Percentiles rank a stretch among this genome's conserved stretches.
Conservation (phyloP, 495 filamentous ascomycete genomes). For the Hyaloscypha variabilis region DNA sequence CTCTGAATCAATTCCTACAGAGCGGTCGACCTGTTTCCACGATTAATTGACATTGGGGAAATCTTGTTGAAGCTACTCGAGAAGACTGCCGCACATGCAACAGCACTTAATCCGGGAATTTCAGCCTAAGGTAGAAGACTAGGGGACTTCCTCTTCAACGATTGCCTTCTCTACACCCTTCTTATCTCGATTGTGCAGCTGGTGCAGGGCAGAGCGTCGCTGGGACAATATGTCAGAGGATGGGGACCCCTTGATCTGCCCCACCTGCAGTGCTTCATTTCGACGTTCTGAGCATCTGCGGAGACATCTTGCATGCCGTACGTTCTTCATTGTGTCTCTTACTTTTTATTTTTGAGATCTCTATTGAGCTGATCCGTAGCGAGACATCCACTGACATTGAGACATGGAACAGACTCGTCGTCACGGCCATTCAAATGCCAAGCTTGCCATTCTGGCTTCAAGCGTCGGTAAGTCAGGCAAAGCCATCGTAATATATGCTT, state of each 20-base stretch:
- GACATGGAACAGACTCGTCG: neutral
- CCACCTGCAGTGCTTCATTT: neutral
- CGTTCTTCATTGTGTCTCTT: neutral
- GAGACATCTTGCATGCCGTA: neutral
- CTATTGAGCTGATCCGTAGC: too few species aligned
- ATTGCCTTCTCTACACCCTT: too few species aligned
- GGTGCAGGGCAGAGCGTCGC: too few species aligned
- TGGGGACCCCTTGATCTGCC: neutral
- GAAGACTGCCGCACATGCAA: too few species aligned
- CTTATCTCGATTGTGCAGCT: too few species aligned
- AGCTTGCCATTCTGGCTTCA: slow-evolving; percentile 12
- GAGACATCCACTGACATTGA: neutral
- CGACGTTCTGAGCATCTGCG: neutral
- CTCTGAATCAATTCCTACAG: too few species aligned
- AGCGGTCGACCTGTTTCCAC: too few species aligned
- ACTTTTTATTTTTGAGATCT: neutral
- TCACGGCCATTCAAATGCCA: slow-evolving; percentile 14
- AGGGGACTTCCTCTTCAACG: too few species aligned
- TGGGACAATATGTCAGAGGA: neutral
- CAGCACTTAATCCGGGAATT: too few species aligned
- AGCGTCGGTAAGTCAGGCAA: slow-evolving; percentile 10
- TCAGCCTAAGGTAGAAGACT: too few species aligned
- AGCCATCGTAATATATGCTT: neutral
- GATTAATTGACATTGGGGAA: too few species aligned
- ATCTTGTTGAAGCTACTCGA: too few species aligned